phyloP scores from a whole-genome alignment of 2,329 filamentous ascomycete species.

The Pseudopithomyces chartarum region DNA sequence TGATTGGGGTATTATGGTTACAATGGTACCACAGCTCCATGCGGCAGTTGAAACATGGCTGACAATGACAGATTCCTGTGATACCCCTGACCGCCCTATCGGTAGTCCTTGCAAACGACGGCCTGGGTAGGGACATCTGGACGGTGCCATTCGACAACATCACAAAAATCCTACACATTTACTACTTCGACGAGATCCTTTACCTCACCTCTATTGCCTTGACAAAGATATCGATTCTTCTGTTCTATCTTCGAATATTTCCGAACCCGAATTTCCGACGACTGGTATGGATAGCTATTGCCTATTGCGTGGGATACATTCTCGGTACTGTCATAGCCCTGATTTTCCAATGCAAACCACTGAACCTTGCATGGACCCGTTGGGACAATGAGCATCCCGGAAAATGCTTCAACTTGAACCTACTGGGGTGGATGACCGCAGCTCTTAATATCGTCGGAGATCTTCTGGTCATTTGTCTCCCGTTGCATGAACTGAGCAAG shows the following conservation, averaged over 20 bases:
- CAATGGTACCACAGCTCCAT: conserved; percentile 41
- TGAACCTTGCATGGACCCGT: not conserved
- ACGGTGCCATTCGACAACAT: conserved; percentile 49
- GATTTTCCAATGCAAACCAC: not conserved
- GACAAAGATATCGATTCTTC: conserved; percentile 27
- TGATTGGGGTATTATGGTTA: conserved; percentile 42
- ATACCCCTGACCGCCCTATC: conserved; percentile 26
- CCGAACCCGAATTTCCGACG: conserved; percentile 5
- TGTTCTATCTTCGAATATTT: conserved; percentile 29
- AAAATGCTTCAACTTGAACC: conserved; percentile 22
- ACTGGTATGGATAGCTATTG: not conserved
- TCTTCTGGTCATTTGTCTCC: conserved; percentile 35
- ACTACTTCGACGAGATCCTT: conserved; percentile 21
- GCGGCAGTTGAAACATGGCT: not conserved
- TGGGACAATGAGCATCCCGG: conserved; percentile 9
- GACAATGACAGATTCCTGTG: conserved; percentile 16
- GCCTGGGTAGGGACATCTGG: conserved; percentile 59
- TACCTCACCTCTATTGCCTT: conserved; percentile 23
- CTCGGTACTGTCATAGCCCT: not conserved
- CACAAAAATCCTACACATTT: conserved; percentile 42
- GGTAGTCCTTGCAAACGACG: conserved; percentile 26
- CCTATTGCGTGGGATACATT: not conserved
- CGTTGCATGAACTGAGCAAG: conserved; percentile 34
- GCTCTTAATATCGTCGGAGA: conserved; percentile 38
- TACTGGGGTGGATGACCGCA: conserved; percentile 28